Evolutionary conservation across 768 basidiomycete genomes (phyloP).

Genomic region (Leccinum aurantiacum): DNA sequence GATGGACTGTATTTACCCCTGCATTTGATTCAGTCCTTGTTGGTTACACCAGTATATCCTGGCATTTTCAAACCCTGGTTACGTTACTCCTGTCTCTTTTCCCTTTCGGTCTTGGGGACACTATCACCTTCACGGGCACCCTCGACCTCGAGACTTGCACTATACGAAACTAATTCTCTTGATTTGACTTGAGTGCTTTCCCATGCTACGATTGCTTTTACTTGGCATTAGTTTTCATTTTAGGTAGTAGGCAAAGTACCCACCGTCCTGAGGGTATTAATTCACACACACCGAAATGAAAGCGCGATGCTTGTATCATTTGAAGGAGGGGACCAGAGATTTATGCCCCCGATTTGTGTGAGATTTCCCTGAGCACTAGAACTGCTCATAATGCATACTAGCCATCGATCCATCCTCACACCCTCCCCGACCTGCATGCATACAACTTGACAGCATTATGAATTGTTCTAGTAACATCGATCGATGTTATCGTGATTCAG

Average conservation of each 20-base stretch:
- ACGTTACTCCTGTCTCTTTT: constrained; percentile 4
- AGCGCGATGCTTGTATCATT: background rate
- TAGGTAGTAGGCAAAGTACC: background rate
- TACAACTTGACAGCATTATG: background rate
- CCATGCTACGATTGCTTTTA: background rate
- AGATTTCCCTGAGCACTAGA: background rate
- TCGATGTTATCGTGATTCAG: background rate
- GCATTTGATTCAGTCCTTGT: constrained; percentile 19
- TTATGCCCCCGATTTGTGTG: too few species aligned
- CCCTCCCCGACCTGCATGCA: background rate
- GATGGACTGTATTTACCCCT: constrained; percentile 26
- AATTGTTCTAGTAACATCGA: too few species aligned
- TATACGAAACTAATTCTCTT: background rate
- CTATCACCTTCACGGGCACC: background rate
- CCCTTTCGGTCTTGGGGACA: background rate
- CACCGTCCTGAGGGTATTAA: background rate
- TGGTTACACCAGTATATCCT: constrained; percentile 14
- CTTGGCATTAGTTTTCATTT: background rate
- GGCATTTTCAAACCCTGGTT: constrained; percentile 4
- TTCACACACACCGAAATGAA: background rate
- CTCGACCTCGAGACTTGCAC: background rate
- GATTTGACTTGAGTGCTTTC: background rate
- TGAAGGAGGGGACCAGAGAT: background rate
- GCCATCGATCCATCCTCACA: background rate
- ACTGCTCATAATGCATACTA: background rate